Evolutionary conservation across 163 green algal genomes (phyloP), one percentile per base, ranked within the genome.

Genomic region (Volvox carteri): DNA sequence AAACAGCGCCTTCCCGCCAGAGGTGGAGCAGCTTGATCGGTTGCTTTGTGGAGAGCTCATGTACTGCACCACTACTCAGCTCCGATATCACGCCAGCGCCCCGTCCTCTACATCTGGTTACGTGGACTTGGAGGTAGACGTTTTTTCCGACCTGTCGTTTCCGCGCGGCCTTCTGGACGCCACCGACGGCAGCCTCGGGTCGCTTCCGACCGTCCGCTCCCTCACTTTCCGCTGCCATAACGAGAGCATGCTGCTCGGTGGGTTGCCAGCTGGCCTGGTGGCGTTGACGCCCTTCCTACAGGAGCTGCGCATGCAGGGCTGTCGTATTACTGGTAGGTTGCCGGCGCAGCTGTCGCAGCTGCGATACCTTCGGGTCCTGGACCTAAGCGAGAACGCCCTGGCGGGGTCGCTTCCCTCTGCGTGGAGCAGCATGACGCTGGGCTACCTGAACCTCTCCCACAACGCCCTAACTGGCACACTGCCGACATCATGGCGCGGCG

Each of bases 351-450:
- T 88, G 41, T 52, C 50, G 16, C 1, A 46, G 41, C 81, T 94
- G 21, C 54, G 58, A 0, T 86, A 85, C n/a, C 90, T 95, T 42
- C 90, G 81, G 33, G 46, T 80, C 25, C 88, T 95, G 28, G 84
- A 93, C 87, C 67, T 95, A 30, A 62, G 85, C 0, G 37, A 28
- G 30, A 95, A 95, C 84, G 28, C 16, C 4, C 58, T 95, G 25
- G 16, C 3, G 0, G 91, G 92, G 2, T 42, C 56, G n/a, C 78
- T 95, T 56, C 93, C 93, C 7, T 6, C 54, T 0, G 35, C 30
- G 1, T 94, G 92, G 93, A 44, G 9, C 14, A 78, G 23, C 39
- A 39, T 78, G 30, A 37, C n/a, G 37, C 86, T 95, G 39, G 78
- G 78, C 81, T 74, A 84, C 48, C 86, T 95, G 28, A 92, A 92